Percentiles rank a stretch among this genome's conserved stretches.
phyloP scores from a whole-genome alignment of 495 filamentous ascomycete genomes.

The Trichoderma parareesei region DNA sequence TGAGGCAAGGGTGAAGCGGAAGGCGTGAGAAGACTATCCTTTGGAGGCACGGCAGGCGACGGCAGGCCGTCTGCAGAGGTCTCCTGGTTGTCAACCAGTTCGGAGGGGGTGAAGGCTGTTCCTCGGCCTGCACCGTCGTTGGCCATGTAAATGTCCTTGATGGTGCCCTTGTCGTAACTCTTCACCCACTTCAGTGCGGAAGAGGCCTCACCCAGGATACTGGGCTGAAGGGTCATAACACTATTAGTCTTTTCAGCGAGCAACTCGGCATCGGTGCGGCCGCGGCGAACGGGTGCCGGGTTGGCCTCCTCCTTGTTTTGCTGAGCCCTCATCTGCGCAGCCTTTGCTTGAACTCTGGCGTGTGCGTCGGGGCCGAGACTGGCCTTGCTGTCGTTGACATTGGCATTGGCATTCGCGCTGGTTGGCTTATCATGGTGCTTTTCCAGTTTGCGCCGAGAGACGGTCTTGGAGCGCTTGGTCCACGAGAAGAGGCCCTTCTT shows the following conservation, averaged over 20 bases:
- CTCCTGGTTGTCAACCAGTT: constrained; percentile 24
- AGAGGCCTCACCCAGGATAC: constrained; percentile 77
- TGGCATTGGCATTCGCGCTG: constrained; percentile 16
- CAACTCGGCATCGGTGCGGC: constrained; percentile 45
- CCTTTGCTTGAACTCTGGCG: constrained; percentile 83
- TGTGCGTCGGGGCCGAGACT: constrained; percentile 90
- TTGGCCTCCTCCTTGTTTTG: constrained; percentile 45
- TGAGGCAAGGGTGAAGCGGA: not conserved
- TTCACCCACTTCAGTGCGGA: constrained; percentile 95
- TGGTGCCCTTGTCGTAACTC: constrained; percentile 77
- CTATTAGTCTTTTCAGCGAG: constrained; percentile 77
- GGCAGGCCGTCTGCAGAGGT: constrained; percentile 19
- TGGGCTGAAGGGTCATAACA: constrained; percentile 79
- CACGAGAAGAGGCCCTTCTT: constrained; percentile 90
- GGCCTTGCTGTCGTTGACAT: constrained; percentile 56
- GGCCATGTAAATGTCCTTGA: constrained; percentile 72
- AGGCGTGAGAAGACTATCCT: not conserved
- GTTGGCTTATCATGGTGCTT: constrained; percentile 37
- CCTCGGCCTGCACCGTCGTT: constrained; percentile 63
- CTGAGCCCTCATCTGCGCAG: constrained; percentile 66
- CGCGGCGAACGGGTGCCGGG: constrained; percentile 27
- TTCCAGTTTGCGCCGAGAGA: constrained; percentile 51
- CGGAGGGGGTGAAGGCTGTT: constrained; percentile 16
- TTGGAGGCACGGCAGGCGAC: not conserved
- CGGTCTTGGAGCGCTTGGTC: constrained; percentile 57